phyloP scores from a whole-genome alignment of 352 stramenopile genomes.

The Pythium dissotocum region DNA sequence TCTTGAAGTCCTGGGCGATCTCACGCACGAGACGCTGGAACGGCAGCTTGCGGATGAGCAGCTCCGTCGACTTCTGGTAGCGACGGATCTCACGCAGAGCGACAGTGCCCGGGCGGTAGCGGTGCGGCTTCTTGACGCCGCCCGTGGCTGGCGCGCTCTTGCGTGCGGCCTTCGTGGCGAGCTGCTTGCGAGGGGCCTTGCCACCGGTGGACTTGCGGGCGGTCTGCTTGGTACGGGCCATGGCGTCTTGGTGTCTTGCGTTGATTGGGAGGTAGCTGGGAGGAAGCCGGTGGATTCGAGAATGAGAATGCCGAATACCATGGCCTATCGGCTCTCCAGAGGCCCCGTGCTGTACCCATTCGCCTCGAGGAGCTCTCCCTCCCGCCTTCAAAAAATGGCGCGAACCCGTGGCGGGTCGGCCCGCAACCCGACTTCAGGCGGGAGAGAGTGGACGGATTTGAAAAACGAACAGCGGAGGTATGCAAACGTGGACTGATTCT shows the following conservation, averaged over 20 bases:
- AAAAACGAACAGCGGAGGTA: neutral
- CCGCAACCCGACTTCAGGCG: too few species aligned
- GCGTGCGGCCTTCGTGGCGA: conserved; percentile 91
- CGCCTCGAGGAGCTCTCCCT: neutral
- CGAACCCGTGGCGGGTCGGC: neutral
- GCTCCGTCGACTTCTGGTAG: conserved; percentile 96
- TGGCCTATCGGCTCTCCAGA: neutral
- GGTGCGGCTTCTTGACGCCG: conserved; percentile 93
- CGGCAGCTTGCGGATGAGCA: conserved; percentile 95
- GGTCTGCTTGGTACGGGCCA: conserved; percentile 97
- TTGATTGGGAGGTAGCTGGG: neutral
- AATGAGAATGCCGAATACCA: neutral
- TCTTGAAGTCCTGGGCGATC: conserved; percentile 88
- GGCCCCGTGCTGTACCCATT: neutral
- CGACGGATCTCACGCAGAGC: conserved; percentile 97
- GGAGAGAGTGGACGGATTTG: neutral
- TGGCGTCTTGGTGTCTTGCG: conserved; percentile 27
- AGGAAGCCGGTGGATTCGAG: neutral
- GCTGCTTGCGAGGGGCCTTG: conserved; percentile 94
- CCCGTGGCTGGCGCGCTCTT: conserved; percentile 91
- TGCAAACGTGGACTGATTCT: neutral
- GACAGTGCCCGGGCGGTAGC: conserved; percentile 83
- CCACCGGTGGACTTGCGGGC: conserved; percentile 94
- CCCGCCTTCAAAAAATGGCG: neutral
- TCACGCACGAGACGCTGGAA: conserved; percentile 96